phyloP scores from a whole-genome alignment of 495 filamentous ascomycete genomes.

The Aspergillus conjunctus region DNA sequence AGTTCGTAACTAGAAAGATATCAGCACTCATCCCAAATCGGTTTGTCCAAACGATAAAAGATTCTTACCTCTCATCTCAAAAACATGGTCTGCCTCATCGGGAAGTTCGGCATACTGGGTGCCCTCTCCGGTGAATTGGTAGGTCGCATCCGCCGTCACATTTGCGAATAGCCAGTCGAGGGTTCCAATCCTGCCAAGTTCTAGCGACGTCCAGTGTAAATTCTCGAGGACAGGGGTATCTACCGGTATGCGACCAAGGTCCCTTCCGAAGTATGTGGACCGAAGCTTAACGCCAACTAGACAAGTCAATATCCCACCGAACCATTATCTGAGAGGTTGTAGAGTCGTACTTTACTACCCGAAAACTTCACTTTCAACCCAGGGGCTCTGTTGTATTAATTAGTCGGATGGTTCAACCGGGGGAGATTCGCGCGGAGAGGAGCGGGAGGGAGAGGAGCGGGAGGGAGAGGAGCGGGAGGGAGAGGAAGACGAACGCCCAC shows the following conservation, averaged over 20 bases:
- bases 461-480: slow-evolving; percentile 1
- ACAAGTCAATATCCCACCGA: slow-evolving; percentile 14
- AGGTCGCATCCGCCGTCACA: slow-evolving; percentile 60
- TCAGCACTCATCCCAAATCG: slow-evolving; percentile 19
- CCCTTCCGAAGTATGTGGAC: slow-evolving; percentile 55
- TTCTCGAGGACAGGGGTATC: background rate
- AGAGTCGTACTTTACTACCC: slow-evolving; percentile 50
- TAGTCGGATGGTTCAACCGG: slow-evolving; percentile 2
- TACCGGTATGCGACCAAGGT: slow-evolving; percentile 61
- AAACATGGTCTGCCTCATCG: slow-evolving; percentile 24
- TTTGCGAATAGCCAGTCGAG: slow-evolving; percentile 71
- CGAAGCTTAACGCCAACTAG: slow-evolving; percentile 61
- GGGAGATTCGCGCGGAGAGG: background rate
- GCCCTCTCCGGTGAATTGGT: slow-evolving; percentile 56
- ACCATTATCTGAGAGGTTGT: background rate
- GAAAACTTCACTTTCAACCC: slow-evolving; percentile 68
- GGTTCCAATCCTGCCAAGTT: slow-evolving; percentile 50
- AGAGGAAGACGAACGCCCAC: slow-evolving; percentile 41
- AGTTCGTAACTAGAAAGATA: slow-evolving; percentile 60
- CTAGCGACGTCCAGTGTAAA: background rate
- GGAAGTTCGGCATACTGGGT: slow-evolving; percentile 25
- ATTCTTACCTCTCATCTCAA: slow-evolving; percentile 42
- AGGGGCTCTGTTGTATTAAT: slow-evolving; percentile 44
- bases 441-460: background rate
- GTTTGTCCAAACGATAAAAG: slow-evolving; percentile 2